Evolutionary conservation across 164 flowering plant species (phyloP), one percentile per base, ranked within the genome.

Genomic region (Buxus sempervirens): DNA sequence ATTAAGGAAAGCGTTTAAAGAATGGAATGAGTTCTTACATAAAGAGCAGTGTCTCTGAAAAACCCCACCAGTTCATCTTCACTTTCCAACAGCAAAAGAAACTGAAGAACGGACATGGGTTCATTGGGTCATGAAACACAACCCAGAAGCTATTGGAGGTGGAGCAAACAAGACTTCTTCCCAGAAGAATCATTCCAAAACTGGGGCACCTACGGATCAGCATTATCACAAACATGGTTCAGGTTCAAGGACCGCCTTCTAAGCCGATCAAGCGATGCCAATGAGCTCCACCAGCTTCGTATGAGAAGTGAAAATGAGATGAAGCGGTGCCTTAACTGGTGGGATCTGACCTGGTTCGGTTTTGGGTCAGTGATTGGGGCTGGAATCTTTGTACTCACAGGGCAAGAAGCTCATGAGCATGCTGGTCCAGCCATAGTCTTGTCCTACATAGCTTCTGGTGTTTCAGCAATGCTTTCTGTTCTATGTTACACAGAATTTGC

Each of bases 401-500:
- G 90, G 26, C 86, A 76, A 56, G 94, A 86, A 73, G 88, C 90
- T 0, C 80, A 73, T 60, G 48, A 78, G 0, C 75, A 81, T 54
- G 90, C 89, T 5, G 94, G 94, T 23, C 88, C 91, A 0, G 88
- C 91, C 61, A 79, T 88, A 24, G 86, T 88, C 62, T 42, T 85
- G 62, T 86, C 93, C 26, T 88, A 85, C 38, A 85, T 84, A 1
- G 82, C 74, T 38, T 88, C 89, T 0, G 93, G 93, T 18, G 0
- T 85, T 21, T 88, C 94, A 0, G 94, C 94, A 10, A 78, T 89
- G 86, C 88, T 86, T 8, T 82, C 91, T 20, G 91, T 89, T 45
- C 85, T 88, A 81, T 89, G 94, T 73, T 87, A 87, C 78, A 87
- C 86, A 0, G 89, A 87, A 64, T 87, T 87, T 53, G 89, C 89